A percentile compares a stretch with the other conserved stretches of the same genome.
These are phyloP conservation scores for Hebeloma cylindrosporum DNA, from an alignment of 768 basidiomycete genomes.

Conservation along the genomic window DNA sequence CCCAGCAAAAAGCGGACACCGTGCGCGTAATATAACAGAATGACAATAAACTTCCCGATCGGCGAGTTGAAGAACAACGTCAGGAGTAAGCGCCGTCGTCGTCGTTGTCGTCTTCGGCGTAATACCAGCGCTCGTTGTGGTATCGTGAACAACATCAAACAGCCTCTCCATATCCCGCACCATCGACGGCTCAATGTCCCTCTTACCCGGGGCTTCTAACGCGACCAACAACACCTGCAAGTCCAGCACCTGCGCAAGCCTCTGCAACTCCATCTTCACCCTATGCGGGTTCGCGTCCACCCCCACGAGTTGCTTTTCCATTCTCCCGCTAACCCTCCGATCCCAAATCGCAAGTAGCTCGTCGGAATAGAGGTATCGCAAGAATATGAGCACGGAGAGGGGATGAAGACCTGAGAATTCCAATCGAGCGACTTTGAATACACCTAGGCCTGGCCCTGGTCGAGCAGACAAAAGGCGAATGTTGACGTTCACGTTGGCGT, in stretches of 20 bases:
- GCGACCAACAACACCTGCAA: conserved; percentile 54
- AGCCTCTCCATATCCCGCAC: conserved; percentile 49
- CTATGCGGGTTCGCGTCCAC: conserved; percentile 43
- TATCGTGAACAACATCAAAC: conserved; percentile 45
- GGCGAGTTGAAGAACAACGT: conserved; percentile 70
- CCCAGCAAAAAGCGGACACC: conserved; percentile 79
- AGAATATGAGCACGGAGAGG: conserved; percentile 68
- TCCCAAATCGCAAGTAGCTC: conserved; percentile 85
- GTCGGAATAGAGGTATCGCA: conserved; percentile 90
- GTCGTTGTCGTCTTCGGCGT: conserved; percentile 1
- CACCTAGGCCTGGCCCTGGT: conserved; percentile 23
- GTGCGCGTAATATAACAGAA: conserved; percentile 75
- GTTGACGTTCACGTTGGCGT: conserved; percentile 20
- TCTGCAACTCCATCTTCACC: conserved; percentile 64
- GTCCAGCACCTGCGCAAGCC: conserved; percentile 56
- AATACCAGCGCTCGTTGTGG: too few relatives aligned
- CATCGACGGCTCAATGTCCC: conserved; percentile 48
- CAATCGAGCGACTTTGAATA: conserved; percentile 32
- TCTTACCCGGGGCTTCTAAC: conserved; percentile 63
- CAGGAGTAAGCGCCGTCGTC: conserved; percentile 43
- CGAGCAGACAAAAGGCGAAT: conserved; percentile 25
- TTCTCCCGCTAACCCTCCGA: conserved; percentile 61
- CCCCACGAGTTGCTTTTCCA: conserved; percentile 39
- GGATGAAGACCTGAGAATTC: conserved; percentile 57
- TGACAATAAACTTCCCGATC: conserved; percentile 69